Conservation (phyloP, 1,284 basidiomycete species). For the Trametes hirsuta region DNA sequence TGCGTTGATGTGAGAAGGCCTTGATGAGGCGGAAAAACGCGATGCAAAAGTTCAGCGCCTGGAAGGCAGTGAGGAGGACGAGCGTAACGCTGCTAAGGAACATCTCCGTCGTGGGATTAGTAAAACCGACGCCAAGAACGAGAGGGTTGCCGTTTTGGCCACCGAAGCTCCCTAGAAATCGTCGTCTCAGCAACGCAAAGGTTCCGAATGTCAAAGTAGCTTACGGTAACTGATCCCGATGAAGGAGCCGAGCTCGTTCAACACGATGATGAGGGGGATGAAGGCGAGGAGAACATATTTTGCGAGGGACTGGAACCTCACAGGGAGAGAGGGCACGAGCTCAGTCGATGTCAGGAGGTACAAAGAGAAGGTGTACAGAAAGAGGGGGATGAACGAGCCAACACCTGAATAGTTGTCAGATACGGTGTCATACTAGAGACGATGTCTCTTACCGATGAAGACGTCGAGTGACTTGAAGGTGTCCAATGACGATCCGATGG, state of each 20-base stretch:
- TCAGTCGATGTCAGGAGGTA: slow-evolving; percentile 51
- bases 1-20: slow-evolving; percentile 53
- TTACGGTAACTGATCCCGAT: slow-evolving; percentile 60
- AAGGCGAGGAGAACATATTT: slow-evolving; percentile 52
- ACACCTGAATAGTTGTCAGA: slow-evolving; percentile 40
- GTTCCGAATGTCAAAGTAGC: slow-evolving; percentile 25
- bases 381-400: slow-evolving; percentile 58
- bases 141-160: slow-evolving; percentile 9
- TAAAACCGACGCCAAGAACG: slow-evolving; percentile 48
- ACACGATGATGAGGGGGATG: slow-evolving; percentile 55
- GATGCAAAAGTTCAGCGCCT: slow-evolving; percentile 59
- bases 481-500: slow-evolving; percentile 43
- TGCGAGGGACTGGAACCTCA: slow-evolving; percentile 46
- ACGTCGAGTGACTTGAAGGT: slow-evolving; percentile 47
- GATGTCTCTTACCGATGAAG: slow-evolving; percentile 45
- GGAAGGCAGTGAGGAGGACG: slow-evolving; percentile 57
- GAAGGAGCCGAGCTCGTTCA: slow-evolving; percentile 68
- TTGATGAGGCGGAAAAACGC: slow-evolving; percentile 58
- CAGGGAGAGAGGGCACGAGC: slow-evolving; percentile 56
- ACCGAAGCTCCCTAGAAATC: slow-evolving; percentile 14
- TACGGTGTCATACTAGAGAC: too few species aligned
- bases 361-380: slow-evolving; percentile 59
- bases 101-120: slow-evolving; percentile 40
- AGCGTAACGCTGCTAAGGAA: slow-evolving; percentile 65
- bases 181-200: too few species aligned